phyloP scores from a whole-genome alignment of 805 yeast genomes.

The Dipodascopsis uninucleata region DNA sequence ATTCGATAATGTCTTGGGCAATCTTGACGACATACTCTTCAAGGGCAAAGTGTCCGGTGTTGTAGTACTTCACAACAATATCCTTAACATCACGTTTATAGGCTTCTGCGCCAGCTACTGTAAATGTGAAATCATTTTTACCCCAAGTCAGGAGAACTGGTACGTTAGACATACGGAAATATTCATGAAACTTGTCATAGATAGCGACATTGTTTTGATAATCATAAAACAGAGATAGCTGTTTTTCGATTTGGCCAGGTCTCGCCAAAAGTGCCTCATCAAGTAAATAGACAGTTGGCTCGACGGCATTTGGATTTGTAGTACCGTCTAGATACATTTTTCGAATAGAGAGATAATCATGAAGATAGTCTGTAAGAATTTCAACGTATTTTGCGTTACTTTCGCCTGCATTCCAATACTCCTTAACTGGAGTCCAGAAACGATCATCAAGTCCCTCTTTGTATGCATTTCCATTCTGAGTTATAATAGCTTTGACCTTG shows the following conservation, averaged over 20 bases:
- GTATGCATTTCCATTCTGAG: conserved; percentile 47
- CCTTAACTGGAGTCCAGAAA: conserved; percentile 42
- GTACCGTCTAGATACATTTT: conserved; percentile 39
- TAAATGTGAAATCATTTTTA: conserved; percentile 40
- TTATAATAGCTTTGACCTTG: conserved; percentile 36
- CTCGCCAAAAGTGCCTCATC: conserved; percentile 35
- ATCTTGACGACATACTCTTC: conserved; percentile 36
- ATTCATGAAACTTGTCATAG: conserved; percentile 42
- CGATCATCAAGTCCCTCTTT: conserved; percentile 42
- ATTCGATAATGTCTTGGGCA: conserved; percentile 35
- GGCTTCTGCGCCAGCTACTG: conserved; percentile 40
- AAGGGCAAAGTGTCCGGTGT: conserved; percentile 44
- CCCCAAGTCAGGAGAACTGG: conserved; percentile 46
- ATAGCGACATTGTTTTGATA: conserved; percentile 38
- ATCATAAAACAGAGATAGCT: conserved; percentile 39
- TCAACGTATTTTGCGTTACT: too few species aligned
- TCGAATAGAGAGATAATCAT: too few species aligned
- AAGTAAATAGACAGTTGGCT: conserved; percentile 37
- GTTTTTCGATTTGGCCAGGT: conserved; percentile 35
- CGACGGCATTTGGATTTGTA: conserved; percentile 31
- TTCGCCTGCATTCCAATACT: conserved; percentile 36
- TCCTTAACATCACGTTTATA: conserved; percentile 37
- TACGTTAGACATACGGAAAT: conserved; percentile 34
- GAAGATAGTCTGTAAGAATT: too few species aligned
- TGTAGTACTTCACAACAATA: conserved; percentile 33